Conservation (phyloP, 169 alveolate species). For the Cryptosporidium felis region DNA sequence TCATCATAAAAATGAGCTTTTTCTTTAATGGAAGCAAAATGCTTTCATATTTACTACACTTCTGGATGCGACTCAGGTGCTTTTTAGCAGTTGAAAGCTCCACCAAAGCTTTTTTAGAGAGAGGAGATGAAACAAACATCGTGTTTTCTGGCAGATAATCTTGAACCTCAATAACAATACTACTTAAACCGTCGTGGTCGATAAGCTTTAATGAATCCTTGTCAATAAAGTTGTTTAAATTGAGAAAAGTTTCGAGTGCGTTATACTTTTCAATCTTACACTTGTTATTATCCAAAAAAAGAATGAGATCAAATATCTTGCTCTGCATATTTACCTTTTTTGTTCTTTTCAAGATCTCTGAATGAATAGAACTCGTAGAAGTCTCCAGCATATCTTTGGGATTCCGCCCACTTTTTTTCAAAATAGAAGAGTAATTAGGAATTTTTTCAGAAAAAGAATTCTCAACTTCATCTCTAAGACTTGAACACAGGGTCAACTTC, state of each 20-base stretch:
- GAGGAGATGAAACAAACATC: slow-evolving; percentile 39
- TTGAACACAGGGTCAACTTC: not conserved
- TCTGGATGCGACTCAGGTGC: not conserved
- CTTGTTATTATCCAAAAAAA: not conserved
- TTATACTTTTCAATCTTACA: not conserved
- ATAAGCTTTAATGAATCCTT: not conserved
- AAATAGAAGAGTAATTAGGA: not conserved
- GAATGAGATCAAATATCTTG: slow-evolving; percentile 10
- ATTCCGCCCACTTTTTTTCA: not conserved
- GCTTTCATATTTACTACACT: slow-evolving; percentile 1
- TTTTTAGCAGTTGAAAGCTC: not conserved
- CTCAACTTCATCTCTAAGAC: not conserved
- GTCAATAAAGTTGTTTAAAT: not conserved
- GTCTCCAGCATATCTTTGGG: not conserved
- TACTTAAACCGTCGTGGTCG: not conserved
- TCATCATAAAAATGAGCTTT: slow-evolving; percentile 33
- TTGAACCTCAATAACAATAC: not conserved
- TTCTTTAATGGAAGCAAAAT: slow-evolving; percentile 8
- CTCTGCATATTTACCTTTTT: not conserved
- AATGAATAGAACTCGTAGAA: not conserved
- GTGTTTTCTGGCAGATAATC: slow-evolving; percentile 30
- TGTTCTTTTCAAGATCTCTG: not conserved
- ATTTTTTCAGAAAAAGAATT: not conserved
- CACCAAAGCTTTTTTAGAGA: not conserved
- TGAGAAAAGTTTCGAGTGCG: not conserved